Base-by-base conservation (phyloP, 495 filamentous ascomycete species). In the Emericellopsis terricola region DNA sequence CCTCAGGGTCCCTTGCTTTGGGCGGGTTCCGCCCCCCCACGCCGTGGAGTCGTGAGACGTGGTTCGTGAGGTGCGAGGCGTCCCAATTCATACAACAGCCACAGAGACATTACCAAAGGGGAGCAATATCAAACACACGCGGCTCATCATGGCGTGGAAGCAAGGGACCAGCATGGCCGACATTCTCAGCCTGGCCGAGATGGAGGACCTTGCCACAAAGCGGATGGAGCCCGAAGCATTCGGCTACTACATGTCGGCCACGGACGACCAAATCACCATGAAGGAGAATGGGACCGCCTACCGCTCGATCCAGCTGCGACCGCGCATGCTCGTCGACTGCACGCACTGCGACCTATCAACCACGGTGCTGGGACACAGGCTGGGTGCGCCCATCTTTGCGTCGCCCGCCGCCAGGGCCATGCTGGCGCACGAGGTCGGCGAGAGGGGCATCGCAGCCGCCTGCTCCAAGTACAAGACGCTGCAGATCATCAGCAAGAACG, bases 221-320 rank as follows among this genome's bases (percentile, higher is more conserved):
- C 62, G 65, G 32, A 62, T 86, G 9, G 71, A 59, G 41, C 56
- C 65, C 21, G 83, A 82, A 49, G 77, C 72, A 20, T 84, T 80
- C 74, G 78, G 78, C 19, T 89, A 86, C 53, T 89, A 86, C 56
- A 82, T 59, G 47, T 86, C 81, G 4, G 81, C 79, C 2, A 57
- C 61, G 31, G 81, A 89, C 51, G 81, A 89, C 52, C 62, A 78
- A 23, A 40, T 68, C 39, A 73, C 72, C 21, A 84, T 84, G 43
- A 52, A 33, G 5, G 66, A 74, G 42, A 89, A 89, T 55, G 78
- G 67, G 36, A 51, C 59, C n/a, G 71, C 76, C 29, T 86, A 81
- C 52, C 60, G 60, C 7, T 68, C 65, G 24, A 81, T 87, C 34
- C 56, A 85, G 10, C 59, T 87, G 1, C 73, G 81, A 2, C 81